Evolutionary conservation across 495 filamentous ascomycete genomes (phyloP).

Genomic region (Neurospora africana): DNA sequence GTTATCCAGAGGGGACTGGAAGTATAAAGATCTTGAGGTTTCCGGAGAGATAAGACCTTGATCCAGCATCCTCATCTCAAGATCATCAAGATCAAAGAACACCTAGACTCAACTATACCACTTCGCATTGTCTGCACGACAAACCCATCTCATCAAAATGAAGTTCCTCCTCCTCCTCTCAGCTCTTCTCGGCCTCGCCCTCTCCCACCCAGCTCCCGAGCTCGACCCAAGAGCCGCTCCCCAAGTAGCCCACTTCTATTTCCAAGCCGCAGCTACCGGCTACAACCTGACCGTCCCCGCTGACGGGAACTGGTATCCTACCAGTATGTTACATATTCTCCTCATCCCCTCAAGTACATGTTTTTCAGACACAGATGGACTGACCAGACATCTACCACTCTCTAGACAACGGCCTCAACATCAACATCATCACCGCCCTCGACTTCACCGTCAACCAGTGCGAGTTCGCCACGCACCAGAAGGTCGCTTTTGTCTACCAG

Average conservation of each 20-base stretch:
- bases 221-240: conserved; percentile 11
- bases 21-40: not conserved
- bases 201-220: conserved; percentile 4
- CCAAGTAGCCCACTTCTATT: conserved; percentile 20
- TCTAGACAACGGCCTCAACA: conserved; percentile 16
- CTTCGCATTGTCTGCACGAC: not conserved
- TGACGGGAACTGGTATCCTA: conserved; percentile 14
- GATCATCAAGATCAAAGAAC: not conserved
- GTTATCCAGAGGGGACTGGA: not conserved
- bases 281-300: conserved; percentile 20
- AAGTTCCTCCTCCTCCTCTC: conserved; percentile 7
- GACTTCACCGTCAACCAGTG: conserved; percentile 19
- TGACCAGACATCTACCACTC: not conserved
- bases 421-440: conserved; percentile 21
- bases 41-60: not conserved
- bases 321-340: conserved; percentile 8
- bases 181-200: conserved; percentile 5
- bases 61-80: not conserved
- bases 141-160: not conserved
- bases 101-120: not conserved
- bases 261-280: conserved; percentile 18
- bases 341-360: not conserved
- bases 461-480: conserved; percentile 13
- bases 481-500: conserved; percentile 7
- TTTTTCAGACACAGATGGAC: not conserved